A percentile compares a stretch with the other conserved stretches of the same genome.
Conservation (phyloP, 108 stramenopile genomes). For the Bacterosira constricta region DNA sequence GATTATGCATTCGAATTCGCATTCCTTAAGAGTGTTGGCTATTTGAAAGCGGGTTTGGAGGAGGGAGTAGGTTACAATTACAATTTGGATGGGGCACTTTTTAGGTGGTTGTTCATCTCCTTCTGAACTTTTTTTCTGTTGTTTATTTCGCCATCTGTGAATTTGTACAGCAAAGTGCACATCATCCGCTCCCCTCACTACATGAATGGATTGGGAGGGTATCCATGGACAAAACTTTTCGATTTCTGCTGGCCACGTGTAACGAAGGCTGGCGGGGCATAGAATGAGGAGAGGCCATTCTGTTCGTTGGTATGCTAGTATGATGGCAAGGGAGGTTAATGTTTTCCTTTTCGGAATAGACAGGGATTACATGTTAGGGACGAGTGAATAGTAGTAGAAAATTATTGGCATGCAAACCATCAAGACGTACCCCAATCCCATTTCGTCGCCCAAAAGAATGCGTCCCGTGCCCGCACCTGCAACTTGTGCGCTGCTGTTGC, state of each 20-base stretch:
- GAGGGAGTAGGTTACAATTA: slow-evolving; percentile 74
- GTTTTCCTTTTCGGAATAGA: slow-evolving; percentile 56
- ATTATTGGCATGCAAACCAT: background rate
- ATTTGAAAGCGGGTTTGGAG: slow-evolving; percentile 57
- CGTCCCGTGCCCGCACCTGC: slow-evolving; percentile 66
- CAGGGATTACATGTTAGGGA: background rate
- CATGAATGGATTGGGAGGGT: slow-evolving; percentile 48
- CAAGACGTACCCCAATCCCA: slow-evolving; percentile 78
- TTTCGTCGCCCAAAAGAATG: slow-evolving; percentile 89
- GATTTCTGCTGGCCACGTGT: slow-evolving; percentile 92
- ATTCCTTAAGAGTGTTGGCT: slow-evolving; percentile 39
- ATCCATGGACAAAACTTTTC: slow-evolving; percentile 81
- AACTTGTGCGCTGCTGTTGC: background rate
- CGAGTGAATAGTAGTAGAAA: background rate
- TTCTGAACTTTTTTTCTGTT: background rate
- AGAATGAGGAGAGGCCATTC: slow-evolving; percentile 93
- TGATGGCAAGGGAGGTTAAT: slow-evolving; percentile 81
- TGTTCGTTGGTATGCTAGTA: slow-evolving; percentile 55
- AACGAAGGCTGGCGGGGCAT: slow-evolving; percentile 81
- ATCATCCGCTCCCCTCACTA: slow-evolving; percentile 66
- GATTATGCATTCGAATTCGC: slow-evolving; percentile 75
- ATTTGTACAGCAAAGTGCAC: slow-evolving; percentile 49
- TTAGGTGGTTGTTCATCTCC: background rate
- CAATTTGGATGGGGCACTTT: slow-evolving; percentile 51
- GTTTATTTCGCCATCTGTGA: slow-evolving; percentile 27